These are phyloP conservation scores for Malassezia globosa DNA, from an alignment of 1,284 basidiomycete genomes.

Conservation along the genomic window DNA sequence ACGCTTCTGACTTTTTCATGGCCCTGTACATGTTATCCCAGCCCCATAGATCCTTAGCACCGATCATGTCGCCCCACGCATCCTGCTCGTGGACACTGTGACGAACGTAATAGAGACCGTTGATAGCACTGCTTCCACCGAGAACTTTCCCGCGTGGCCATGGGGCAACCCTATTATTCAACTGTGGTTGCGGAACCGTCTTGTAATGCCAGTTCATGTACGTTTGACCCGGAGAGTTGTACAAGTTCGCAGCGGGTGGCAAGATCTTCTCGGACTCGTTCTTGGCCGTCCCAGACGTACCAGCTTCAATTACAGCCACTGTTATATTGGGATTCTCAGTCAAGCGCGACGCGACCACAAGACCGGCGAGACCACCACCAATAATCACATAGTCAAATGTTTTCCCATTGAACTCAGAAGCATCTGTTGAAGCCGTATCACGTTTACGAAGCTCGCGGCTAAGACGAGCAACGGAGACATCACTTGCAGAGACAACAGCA, in stretches of 20 bases:
- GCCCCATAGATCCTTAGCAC: constrained; percentile 21
- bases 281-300: constrained; percentile 32
- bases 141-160: constrained; percentile 25
- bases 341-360: constrained; percentile 32
- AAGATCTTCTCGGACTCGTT: constrained; percentile 17
- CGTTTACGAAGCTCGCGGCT: constrained; percentile 1
- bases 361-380: constrained; percentile 55
- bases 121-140: constrained; percentile 35
- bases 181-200: constrained; percentile 19
- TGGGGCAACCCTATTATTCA: constrained; percentile 15
- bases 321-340: constrained; percentile 28
- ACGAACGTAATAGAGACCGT: constrained; percentile 35
- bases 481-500: not conserved
- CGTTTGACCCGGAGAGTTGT: constrained; percentile 25
- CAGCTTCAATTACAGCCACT: constrained; percentile 51
- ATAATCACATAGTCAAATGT: constrained; percentile 46
- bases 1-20: constrained; percentile 53
- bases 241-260: constrained; percentile 24
- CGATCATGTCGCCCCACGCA: constrained; percentile 23
- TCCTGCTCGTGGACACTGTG: constrained; percentile 25
- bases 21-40: constrained; percentile 27
- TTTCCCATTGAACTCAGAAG: constrained; percentile 15
- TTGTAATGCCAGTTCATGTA: constrained; percentile 32
- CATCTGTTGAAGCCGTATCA: not conserved
- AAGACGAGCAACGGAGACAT: not conserved